Conservation (phyloP, 306 rosid genomes). For the Malus orientalis region DNA sequence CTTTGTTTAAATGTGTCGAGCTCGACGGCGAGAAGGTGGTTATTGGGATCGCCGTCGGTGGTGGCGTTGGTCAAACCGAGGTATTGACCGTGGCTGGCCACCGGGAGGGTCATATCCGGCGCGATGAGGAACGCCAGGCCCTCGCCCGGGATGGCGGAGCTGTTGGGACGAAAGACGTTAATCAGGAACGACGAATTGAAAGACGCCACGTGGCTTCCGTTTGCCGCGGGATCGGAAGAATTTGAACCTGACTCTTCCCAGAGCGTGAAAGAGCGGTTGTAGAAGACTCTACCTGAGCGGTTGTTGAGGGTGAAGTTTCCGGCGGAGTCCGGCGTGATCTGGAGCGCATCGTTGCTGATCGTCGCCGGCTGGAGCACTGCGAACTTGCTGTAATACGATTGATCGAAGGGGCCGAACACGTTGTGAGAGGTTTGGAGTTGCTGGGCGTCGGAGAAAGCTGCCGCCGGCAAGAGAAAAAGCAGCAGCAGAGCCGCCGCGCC, state of each 20-base stretch:
- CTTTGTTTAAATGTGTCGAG: conserved; percentile 56
- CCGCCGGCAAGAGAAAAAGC: neutral
- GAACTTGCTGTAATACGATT: conserved; percentile 9
- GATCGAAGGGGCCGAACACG: conserved; percentile 38
- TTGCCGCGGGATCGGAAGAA: neutral
- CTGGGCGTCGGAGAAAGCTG: neutral
- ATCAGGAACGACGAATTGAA: conserved; percentile 57
- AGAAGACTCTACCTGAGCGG: conserved; percentile 46
- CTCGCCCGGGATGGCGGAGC: conserved; percentile 34
- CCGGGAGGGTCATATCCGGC: conserved; percentile 27
- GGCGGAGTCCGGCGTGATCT: conserved; percentile 56
- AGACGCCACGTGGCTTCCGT: conserved; percentile 23
- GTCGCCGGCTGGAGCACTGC: conserved; percentile 14
- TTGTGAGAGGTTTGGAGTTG: accelerated
- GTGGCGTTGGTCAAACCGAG: conserved; percentile 66
- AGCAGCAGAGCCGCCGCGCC: neutral
- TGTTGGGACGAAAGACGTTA: conserved; percentile 31
- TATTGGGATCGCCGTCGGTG: conserved; percentile 42
- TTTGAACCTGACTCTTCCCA: conserved; percentile 21
- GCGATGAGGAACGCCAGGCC: conserved; percentile 57
- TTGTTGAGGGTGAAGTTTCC: conserved; percentile 17
- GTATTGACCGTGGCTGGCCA: conserved; percentile 37
- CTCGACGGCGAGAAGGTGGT: conserved; percentile 54
- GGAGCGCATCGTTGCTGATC: conserved; percentile 41
- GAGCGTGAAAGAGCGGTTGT: conserved; percentile 29